Evolutionary conservation across 2,329 filamentous ascomycete genomes (phyloP).

Genomic region (Ophiostoma sp.): DNA sequence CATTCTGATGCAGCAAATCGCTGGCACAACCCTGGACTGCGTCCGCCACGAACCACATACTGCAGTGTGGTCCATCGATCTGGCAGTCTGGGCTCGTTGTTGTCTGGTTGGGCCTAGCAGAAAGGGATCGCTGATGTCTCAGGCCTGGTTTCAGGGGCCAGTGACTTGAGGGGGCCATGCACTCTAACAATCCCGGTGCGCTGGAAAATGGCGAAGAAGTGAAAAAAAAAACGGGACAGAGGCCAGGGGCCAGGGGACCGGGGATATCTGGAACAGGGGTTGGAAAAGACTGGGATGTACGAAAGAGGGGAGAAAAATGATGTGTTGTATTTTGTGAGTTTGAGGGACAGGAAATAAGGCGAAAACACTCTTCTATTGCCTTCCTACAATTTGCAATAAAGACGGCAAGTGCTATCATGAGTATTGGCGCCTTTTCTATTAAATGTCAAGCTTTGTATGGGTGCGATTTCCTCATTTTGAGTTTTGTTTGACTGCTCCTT

Average conservation of each 20-base stretch:
- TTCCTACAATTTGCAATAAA: not conserved
- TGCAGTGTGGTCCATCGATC: not conserved
- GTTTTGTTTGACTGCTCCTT: not conserved
- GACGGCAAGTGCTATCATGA: not conserved
- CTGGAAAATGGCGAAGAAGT: not conserved
- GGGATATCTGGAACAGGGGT: slow-evolving; percentile 20
- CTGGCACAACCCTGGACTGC: not conserved
- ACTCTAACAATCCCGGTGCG: slow-evolving; percentile 1
- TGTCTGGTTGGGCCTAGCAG: not conserved
- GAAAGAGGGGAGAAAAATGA: not conserved
- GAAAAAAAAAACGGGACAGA: slow-evolving; percentile 16
- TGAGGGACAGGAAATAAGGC: not conserved
- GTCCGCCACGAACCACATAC: not conserved
- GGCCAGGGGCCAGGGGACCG: slow-evolving; percentile 13
- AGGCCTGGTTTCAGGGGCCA: slow-evolving; percentile 24
- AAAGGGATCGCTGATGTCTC: slow-evolving; percentile 23
- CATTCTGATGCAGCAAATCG: slow-evolving; percentile 14
- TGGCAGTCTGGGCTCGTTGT: not conserved
- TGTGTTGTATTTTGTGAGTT: not conserved
- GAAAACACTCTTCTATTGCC: not conserved
- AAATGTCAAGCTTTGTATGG: not conserved
- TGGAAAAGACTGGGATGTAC: not conserved
- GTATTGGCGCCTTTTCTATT: not conserved
- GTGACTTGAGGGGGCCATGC: not conserved
- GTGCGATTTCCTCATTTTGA: not conserved